Evolutionary conservation across 371 early-diverging fungal genomes (phyloP).

Genomic region (Mortierella sp.): DNA sequence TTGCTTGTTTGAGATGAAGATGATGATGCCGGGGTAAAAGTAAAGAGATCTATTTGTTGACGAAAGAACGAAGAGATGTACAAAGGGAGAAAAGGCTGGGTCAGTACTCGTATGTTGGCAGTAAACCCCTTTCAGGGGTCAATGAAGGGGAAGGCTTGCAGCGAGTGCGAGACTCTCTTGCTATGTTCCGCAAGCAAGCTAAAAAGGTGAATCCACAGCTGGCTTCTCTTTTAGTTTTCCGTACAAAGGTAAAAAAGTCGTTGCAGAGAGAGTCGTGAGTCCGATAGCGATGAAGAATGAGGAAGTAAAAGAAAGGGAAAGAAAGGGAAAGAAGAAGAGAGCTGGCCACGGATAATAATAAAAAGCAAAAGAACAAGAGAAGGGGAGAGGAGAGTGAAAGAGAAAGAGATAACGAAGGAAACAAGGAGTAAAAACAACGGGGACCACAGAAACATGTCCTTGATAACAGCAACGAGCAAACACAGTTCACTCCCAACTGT

Average conservation of each 20-base stretch:
- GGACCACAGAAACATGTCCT: not conserved
- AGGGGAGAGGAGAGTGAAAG: not conserved
- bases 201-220: not conserved
- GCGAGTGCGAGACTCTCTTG: not conserved
- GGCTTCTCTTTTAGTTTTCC: not conserved
- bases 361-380: not conserved
- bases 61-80: conserved; percentile 6
- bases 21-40: not conserved
- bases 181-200: not conserved
- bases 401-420: conserved; percentile 13
- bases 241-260: not conserved
- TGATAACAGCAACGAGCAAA: not conserved
- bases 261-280: not conserved
- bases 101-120: conserved; percentile 5
- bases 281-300: not conserved
- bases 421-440: conserved; percentile 11
- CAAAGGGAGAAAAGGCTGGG: not conserved
- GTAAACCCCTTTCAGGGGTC: not conserved
- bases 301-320: not conserved
- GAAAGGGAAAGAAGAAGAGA: not conserved
- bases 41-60: not conserved
- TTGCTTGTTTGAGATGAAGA: not conserved
- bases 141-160: not conserved
- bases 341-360: not conserved
- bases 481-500: not conserved